Base-by-base conservation (phyloP, 305 asterid species). In the Fraxinus xanthoxyloides region DNA sequence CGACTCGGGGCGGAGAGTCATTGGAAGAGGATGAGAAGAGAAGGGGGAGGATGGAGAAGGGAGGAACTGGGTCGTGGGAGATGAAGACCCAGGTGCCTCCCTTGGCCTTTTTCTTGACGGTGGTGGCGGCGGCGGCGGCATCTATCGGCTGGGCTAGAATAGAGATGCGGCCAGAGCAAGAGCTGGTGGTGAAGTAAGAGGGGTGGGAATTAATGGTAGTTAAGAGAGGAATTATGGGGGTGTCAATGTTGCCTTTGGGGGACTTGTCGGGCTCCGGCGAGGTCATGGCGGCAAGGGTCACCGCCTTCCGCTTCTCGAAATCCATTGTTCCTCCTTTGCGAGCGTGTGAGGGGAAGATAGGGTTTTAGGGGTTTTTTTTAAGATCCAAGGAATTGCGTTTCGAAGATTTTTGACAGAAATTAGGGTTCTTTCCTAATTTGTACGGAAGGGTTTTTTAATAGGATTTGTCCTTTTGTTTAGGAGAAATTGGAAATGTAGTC, bases 121-220 rank as follows among this genome's bases (percentile, higher is more conserved):
- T 87, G 84, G 90, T 21, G 84, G 90, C 80, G 36, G 92, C 56
- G 19, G 89, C 46, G 24, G 90, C 79, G 84, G 79, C 78, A n/a
- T n/a, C n/a, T 82, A 76, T 77, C 72, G 97, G 97, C 70, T 89
- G 97, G 59, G 96, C 89, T 82, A 97, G 93, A 87, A 97, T 85
- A 83, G 99, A 92, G 82, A 97, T 93, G 78, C 99, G 97, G 77
- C 99, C 98, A 81, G 99, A 97, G 90, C 99, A 97, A 59, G 99
- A 97, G 86, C 98, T 93, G 84, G 99, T 97, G 82, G 99, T 97
- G 96, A 94, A 97, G 91, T 88, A 94, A 17, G 94, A 91, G 24
- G 93, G 89, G 79, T 97, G 97, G 73, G 96, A 91, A 86, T 94
- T 97, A 87, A 97, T 84, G 69, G 93, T 80, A 77, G 83, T 77